Evolutionary conservation across 129 eudicot genomes (phyloP), one percentile per base, ranked within the genome.

Genomic region (Smallanthus sonchifolius): DNA sequence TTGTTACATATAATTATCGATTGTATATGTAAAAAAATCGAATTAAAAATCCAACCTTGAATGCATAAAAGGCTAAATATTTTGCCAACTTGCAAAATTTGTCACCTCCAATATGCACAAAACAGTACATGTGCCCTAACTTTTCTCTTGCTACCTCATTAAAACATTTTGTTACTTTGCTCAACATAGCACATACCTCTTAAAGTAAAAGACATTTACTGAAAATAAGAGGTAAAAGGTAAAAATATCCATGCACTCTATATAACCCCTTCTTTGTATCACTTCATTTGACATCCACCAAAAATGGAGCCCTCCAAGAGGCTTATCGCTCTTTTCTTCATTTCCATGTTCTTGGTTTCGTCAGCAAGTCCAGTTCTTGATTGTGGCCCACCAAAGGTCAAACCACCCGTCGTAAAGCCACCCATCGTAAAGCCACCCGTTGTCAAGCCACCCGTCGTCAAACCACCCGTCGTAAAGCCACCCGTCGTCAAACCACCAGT

Each of bases 311-410:
- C 89, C 77, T 70, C 80, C 32, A 85, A 85, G 34, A 72, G 83
- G 75, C 80, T 86, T 63, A 79, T 82, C n/a, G 84, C 92, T 42
- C 83, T 92, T 67, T 80, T 88, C 56, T 82, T 92, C 75, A 69
- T 92, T 47, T 92, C 85, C 69, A 73, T 88, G 77, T 75, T 92
- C 75, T 69, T 89, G 72, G 62, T 86, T 51, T 75, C 96, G 72
- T 72, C 92, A 15, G 75, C 75, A 52, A 74, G 64, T 56, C 87
- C 88, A 28, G 66, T 81, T 54, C 86, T 82, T 70, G 96, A 81
- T 10, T 92, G 92, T 56, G 91, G 86, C 24, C 49, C 83, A 63
- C 30, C 66, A 1, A n/a, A 28, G 28, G 7, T 13, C 4, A 19
- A 17, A 10, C 52, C 76, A 17, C 67, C 76, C 0, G 11, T 37